Evolutionary conservation across 805 yeast species (phyloP), one percentile per base, ranked within the genome.

Genomic region (Metschnikowia chrysomelidarum): DNA sequence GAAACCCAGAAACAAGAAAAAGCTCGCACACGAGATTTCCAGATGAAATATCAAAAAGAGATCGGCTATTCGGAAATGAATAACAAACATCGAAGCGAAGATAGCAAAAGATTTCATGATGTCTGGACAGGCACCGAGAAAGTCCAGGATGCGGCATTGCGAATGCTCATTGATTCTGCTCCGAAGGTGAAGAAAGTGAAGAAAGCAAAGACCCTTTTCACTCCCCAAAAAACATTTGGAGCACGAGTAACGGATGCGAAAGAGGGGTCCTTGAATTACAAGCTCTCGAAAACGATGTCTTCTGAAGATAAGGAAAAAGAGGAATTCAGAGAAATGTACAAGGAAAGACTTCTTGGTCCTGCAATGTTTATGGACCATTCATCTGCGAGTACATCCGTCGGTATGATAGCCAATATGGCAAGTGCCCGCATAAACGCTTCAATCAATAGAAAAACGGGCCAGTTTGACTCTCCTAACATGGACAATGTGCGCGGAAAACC

Each of bases 381-480:
- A 16, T 58, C 69, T 3, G 63, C 73, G 19, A 51, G 68, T 0
- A 53, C 71, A 1, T 59, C 75, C 4, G 60, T 75, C 30, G 80
- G 75, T 20, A 55, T 76, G 39, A 75, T 83, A 18, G 74, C 71
- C 28, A 74, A 87, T 0, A 48, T 87, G 32, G 96, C 96, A 0
- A 87, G 83, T 48, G 78, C 80, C 23, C 66, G 78, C 31, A 86
- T 88, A 18, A 87, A 80, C 49, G 88, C 86, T 13, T 50, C 48
- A 5, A 62, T 67, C 15, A 85, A 93, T 23, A 72, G 76, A 47
- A 64, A 69, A 16, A 70, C 80, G 4, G 95, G 96, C 0, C 81
- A 75, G 21, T 88, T 88, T 51, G 58, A 71, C 1, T 73, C 75
- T 34, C 73, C 76, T 0, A 63, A 59, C 8, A 68, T 67, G 72